phyloP scores from a whole-genome alignment of 1,139 yeast genomes.

The Candida pseudoviswanathii region DNA sequence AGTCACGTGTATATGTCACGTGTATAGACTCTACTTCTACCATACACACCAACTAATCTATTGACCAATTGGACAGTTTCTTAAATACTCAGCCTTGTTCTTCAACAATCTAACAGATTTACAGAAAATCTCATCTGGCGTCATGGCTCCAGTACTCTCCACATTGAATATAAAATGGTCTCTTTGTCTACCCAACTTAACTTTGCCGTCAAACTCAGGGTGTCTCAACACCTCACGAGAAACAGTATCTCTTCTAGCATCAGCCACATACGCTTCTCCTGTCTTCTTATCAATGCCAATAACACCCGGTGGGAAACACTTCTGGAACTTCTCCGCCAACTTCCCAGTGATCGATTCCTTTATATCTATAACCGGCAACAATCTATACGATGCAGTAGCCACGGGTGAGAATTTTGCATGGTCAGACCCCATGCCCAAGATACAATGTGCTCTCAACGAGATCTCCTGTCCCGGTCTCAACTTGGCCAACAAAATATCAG shows the following conservation, averaged over 20 bases:
- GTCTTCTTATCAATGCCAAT: slow-evolving; percentile 63
- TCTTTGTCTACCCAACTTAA: slow-evolving; percentile 85
- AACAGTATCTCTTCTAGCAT: slow-evolving; percentile 93
- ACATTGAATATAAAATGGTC: slow-evolving; percentile 93
- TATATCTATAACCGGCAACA: slow-evolving; percentile 89
- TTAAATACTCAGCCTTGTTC: slow-evolving; percentile 81
- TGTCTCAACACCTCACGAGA: slow-evolving; percentile 95
- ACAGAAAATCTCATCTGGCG: slow-evolving; percentile 92
- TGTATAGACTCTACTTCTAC: not conserved
- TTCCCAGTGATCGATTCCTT: slow-evolving; percentile 73
- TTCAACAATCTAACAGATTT: slow-evolving; percentile 84
- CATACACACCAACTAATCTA: slow-evolving; percentile 18
- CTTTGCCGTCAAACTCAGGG: slow-evolving; percentile 85
- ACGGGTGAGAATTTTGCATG: slow-evolving; percentile 98
- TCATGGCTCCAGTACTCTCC: slow-evolving; percentile 95
- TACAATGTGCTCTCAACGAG: slow-evolving; percentile 84
- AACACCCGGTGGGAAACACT: slow-evolving; percentile 93
- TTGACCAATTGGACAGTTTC: slow-evolving; percentile 76
- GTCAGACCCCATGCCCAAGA: slow-evolving; percentile 89
- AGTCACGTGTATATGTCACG: not conserved
- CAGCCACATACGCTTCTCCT: slow-evolving; percentile 79
- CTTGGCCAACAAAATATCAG: slow-evolving; percentile 87
- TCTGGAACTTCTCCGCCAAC: slow-evolving; percentile 76
- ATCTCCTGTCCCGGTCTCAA: slow-evolving; percentile 97
- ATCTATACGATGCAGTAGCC: slow-evolving; percentile 93